phyloP scores from a whole-genome alignment of 2,329 filamentous ascomycete species.

The Pyrenophora teres region DNA sequence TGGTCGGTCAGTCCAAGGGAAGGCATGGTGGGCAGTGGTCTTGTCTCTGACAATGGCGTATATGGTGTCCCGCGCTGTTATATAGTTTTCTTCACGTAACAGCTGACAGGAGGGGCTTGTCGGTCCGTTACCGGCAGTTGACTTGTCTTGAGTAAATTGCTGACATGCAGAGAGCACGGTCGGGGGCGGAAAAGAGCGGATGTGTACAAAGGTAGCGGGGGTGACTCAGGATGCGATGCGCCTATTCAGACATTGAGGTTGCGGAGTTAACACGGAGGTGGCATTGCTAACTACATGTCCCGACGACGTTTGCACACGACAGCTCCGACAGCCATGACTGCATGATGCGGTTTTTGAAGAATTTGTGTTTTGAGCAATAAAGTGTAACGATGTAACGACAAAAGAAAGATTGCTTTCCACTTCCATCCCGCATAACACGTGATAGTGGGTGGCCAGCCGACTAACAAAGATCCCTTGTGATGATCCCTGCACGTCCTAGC shows the following conservation, averaged over 20 bases:
- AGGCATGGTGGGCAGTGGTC: slow-evolving; percentile 45
- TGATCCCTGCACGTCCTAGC: slow-evolving; percentile 18
- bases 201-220: slow-evolving; percentile 9
- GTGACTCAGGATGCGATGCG: slow-evolving; percentile 20
- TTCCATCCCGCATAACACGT: no score
- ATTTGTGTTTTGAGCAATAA: background rate
- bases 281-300: no score
- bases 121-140: background rate
- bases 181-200: background rate
- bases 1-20: slow-evolving; percentile 69
- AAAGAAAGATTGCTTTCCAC: background rate
- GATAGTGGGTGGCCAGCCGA: background rate
- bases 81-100: background rate
- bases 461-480: slow-evolving; percentile 8
- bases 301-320: no score
- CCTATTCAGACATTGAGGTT: slow-evolving; percentile 12
- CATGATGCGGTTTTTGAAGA: background rate
- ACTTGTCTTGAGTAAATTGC: background rate
- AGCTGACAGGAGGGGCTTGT: no score
- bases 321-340: slow-evolving; percentile 1
- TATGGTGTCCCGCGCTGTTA: background rate
- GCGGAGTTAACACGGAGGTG: slow-evolving; percentile 22
- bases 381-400: background rate
- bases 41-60: background rate
- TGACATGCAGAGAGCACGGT: background rate